Conservation (phyloP, 495 filamentous ascomycete genomes). For the Daldinia caldariorum region DNA sequence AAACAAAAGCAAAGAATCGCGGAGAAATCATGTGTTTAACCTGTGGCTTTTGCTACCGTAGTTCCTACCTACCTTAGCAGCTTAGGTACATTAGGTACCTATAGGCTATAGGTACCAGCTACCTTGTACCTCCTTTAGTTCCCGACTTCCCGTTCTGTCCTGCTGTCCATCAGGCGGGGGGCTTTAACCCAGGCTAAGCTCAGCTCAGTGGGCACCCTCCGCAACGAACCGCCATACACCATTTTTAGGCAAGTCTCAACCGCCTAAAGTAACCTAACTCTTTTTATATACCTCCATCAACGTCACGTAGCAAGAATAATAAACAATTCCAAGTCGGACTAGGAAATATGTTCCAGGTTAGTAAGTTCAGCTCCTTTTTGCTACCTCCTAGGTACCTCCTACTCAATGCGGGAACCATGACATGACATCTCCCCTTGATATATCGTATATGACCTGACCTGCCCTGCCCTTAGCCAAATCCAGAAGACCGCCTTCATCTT, state of each 20-base stretch:
- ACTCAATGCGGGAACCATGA: too few species aligned
- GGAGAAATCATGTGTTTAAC: not conserved
- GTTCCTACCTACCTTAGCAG: too few species aligned
- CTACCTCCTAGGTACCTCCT: not conserved
- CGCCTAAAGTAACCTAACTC: not conserved
- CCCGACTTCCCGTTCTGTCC: too few species aligned
- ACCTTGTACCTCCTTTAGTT: too few species aligned
- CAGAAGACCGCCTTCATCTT: constrained; percentile 65
- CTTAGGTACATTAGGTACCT: too few species aligned
- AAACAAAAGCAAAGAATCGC: not conserved
- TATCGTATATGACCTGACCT: constrained; percentile 1
- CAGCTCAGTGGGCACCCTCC: not conserved
- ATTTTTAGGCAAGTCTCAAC: not conserved
- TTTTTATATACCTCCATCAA: not conserved
- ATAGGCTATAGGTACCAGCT: too few species aligned
- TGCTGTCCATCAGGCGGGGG: not conserved
- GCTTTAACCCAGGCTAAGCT: not conserved
- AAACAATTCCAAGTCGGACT: constrained; percentile 3
- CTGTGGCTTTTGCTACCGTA: not conserved
- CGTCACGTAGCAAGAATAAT: not conserved
- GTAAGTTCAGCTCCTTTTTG: constrained; percentile 5
- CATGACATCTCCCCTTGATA: not conserved
- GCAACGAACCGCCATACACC: not conserved
- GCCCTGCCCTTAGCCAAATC: constrained; percentile 53
- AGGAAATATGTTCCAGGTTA: constrained; percentile 39